phyloP scores from a whole-genome alignment of 2,329 filamentous ascomycete species.

The Ascochyta viciae-villosae region DNA sequence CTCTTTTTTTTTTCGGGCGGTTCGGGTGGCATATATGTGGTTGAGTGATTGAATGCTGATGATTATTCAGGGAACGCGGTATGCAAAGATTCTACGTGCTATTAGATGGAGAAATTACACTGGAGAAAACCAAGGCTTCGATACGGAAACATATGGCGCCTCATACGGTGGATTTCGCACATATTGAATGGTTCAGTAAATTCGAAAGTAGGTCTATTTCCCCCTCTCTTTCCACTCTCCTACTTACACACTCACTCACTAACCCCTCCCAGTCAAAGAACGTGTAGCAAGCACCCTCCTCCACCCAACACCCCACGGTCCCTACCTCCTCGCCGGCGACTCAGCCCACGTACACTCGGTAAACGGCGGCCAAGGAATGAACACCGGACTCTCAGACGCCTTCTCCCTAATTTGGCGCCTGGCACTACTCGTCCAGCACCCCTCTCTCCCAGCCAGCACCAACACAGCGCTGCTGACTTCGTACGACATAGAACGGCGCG shows the following conservation, averaged over 20 bases:
- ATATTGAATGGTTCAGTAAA: slow-evolving; percentile 60
- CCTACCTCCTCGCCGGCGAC: slow-evolving; percentile 29
- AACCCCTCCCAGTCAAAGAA: slow-evolving; percentile 23
- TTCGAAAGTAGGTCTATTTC: slow-evolving; percentile 51
- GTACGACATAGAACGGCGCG: slow-evolving; percentile 56
- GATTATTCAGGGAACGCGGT: slow-evolving; percentile 47
- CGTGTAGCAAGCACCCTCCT: slow-evolving; percentile 25
- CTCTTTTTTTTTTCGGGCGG: too few relatives aligned
- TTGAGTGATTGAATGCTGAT: not conserved
- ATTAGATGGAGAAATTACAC: slow-evolving; percentile 55
- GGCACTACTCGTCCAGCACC: slow-evolving; percentile 3
- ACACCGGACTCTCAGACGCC: slow-evolving; percentile 28
- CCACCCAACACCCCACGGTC: slow-evolving; percentile 18
- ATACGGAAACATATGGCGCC: slow-evolving; percentile 56
- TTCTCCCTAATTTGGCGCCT: slow-evolving; percentile 29
- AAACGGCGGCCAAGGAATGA: slow-evolving; percentile 33
- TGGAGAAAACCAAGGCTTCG: slow-evolving; percentile 51
- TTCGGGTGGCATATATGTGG: not conserved
- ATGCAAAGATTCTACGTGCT: slow-evolving; percentile 59
- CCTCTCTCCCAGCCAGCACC: not conserved
- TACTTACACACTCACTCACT: too few relatives aligned
- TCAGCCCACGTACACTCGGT: slow-evolving; percentile 32
- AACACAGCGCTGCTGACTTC: slow-evolving; percentile 41
- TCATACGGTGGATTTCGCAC: slow-evolving; percentile 52
- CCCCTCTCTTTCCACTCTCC: too few relatives aligned